Base-by-base conservation (phyloP, 2,329 filamentous ascomycete species). In the Nannizzia gypsea region DNA sequence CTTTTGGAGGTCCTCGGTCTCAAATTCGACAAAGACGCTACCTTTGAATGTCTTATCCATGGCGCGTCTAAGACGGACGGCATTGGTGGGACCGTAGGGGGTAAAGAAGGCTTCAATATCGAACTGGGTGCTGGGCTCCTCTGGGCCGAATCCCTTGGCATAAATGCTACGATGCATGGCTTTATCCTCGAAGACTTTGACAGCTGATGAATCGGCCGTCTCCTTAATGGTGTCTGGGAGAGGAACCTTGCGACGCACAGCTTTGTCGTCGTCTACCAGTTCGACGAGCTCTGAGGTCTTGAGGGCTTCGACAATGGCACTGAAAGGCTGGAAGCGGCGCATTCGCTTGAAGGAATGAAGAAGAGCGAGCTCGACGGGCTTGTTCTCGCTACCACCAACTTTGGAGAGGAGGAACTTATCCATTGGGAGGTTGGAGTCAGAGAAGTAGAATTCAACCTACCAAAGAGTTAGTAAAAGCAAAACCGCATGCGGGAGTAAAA, bases 361-460 rank as follows among this genome's bases (percentile, higher is more conserved):
- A 63, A 85, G 82, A 69, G 85, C 85, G 66, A 99, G 79, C 22
- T 85, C 78, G 40, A 99, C 85, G 48, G 91, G 82, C 55, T 69
- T 67, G 79, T 96, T 96, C 68, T 87, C 81, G 64, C 82, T 79
- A 60, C 92, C 92, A 42, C 85, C 87, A 59, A 89, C 88, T 68
- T 85, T 80, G 64, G 84, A 80, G 78, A 90, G 88, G 66, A 99
- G 81, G 77, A 89, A 95, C 72, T 90, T 88, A 76, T 99, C 95
- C 68, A 84, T 85, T 57, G 87, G 86, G 40, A 99, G 83, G 76
- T 96, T 96, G 69, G 86, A 88, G 73, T 95, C 88, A 68, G 88
- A 88, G 76, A 96, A 95, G 81, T 96, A 96, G 75, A 96, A 96
- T 72, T 96, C 90, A 67, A 96, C 89, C 87, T 95, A 11, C 9